A percentile compares a stretch with the other conserved stretches of the same genome.
Conservation (phyloP, 176 grass and related monocot genomes). For the Alopecurus myosuroides region DNA sequence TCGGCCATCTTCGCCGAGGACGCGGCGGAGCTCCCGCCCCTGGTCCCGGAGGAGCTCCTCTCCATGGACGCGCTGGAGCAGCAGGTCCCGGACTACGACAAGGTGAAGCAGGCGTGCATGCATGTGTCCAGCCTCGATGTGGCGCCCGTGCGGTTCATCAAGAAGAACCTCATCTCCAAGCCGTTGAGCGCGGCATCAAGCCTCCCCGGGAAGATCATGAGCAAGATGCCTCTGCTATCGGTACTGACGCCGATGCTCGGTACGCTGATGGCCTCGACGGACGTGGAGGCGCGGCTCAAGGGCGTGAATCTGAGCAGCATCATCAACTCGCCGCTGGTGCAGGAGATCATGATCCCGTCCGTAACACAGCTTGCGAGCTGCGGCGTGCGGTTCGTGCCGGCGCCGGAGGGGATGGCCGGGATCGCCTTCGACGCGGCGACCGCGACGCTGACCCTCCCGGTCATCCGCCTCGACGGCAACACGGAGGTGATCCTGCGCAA, state of each 20-base stretch:
- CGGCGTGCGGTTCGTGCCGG: constrained; percentile 54
- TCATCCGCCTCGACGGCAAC: constrained; percentile 53
- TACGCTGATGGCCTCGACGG: not conserved
- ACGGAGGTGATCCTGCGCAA: constrained; percentile 64
- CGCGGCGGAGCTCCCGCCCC: not conserved
- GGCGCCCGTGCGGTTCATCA: constrained; percentile 22
- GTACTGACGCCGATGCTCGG: not conserved
- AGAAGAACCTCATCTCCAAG: constrained; percentile 21
- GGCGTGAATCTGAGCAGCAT: constrained; percentile 12
- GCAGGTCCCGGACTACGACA: constrained; percentile 31
- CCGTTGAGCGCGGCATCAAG: constrained; percentile 21
- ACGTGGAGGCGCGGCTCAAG: not conserved
- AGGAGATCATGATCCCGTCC: constrained; percentile 84
- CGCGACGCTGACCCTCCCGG: constrained; percentile 45
- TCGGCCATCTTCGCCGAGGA: not conserved
- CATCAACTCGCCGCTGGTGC: constrained; percentile 34
- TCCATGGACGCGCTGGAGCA: constrained; percentile 33
- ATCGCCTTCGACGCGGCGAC: constrained; percentile 41
- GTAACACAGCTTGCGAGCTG: constrained; percentile 40
- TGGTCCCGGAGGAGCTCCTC: constrained; percentile 10
- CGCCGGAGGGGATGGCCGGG: constrained; percentile 16
- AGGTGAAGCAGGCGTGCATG: constrained; percentile 43
- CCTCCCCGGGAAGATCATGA: not conserved
- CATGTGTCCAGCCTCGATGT: constrained; percentile 7
- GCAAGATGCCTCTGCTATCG: constrained; percentile 9